These are phyloP conservation scores for Scutellaria galericulata DNA, from an alignment of 257 asterid genomes.

Conservation along the genomic window DNA sequence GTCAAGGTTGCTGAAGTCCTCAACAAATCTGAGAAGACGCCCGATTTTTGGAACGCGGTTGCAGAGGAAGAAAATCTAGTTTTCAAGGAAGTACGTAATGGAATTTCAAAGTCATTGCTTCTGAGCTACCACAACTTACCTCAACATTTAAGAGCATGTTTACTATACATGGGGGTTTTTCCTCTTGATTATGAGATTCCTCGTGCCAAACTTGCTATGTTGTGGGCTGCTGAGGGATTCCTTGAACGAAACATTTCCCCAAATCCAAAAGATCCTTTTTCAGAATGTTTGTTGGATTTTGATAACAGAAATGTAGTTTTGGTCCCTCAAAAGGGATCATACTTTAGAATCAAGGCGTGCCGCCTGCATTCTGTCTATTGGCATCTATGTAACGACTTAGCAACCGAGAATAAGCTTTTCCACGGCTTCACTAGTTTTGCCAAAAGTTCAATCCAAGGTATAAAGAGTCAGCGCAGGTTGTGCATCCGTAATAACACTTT, in stretches of 20 bases:
- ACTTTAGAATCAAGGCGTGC: background rate
- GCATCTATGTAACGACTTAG: background rate
- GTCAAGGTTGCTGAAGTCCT: background rate
- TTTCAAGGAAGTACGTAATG: slow-evolving; percentile 5
- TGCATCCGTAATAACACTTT: background rate
- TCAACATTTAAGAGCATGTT: background rate
- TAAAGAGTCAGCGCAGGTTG: no score
- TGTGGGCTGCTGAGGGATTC: slow-evolving; percentile 9
- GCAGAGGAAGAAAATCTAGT: background rate
- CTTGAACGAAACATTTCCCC: no score
- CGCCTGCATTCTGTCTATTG: background rate
- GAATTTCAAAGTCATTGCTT: background rate
- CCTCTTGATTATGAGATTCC: background rate
- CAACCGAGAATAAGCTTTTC: background rate
- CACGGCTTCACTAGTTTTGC: background rate
- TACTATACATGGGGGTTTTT: background rate
- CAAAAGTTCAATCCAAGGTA: no score
- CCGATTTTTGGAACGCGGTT: background rate
- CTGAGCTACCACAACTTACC: background rate
- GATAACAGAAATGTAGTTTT: background rate
- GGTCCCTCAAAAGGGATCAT: background rate
- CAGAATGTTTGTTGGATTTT: background rate
- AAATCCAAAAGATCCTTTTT: background rate
- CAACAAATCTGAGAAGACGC: background rate
- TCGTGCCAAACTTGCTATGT: background rate